These are phyloP conservation scores for Clathrospora elynae DNA, from an alignment of 2,329 filamentous ascomycete genomes.

Conservation along the genomic window DNA sequence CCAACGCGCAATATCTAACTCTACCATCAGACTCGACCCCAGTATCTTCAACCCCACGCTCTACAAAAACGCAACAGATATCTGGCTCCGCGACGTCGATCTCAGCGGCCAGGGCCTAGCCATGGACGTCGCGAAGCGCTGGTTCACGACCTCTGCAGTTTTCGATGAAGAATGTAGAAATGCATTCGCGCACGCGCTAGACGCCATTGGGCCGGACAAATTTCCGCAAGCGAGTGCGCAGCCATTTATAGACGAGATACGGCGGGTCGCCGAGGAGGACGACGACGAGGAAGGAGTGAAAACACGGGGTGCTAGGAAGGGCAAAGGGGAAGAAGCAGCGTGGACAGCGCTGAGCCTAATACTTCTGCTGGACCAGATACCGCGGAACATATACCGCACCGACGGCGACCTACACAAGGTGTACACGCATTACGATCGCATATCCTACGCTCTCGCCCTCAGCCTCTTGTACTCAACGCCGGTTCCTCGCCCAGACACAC, in stretches of 20 bases:
- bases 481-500: constrained; percentile 34
- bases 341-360: constrained; percentile 56
- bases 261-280: constrained; percentile 14
- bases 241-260: constrained; percentile 48
- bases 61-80: constrained; percentile 43
- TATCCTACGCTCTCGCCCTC: constrained; percentile 55
- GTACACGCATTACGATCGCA: constrained; percentile 62
- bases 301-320: too few species aligned
- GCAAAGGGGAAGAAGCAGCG: constrained; percentile 33
- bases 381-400: constrained; percentile 65
- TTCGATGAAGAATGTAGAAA: constrained; percentile 48
- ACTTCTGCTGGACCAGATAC: constrained; percentile 66
- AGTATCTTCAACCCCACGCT: constrained; percentile 49
- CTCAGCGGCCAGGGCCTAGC: constrained; percentile 30
- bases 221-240: constrained; percentile 40
- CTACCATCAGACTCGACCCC: constrained; percentile 42
- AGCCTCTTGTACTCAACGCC: constrained; percentile 39
- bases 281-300: constrained; percentile 21
- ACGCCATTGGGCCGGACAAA: constrained; percentile 45
- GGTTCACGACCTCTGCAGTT: constrained; percentile 44
- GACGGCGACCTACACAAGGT: constrained; percentile 50
- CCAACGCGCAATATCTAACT: constrained; percentile 36
- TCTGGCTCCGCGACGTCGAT: constrained; percentile 50
- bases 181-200: constrained; percentile 44
- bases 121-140: constrained; percentile 37